Conservation (phyloP, 2,329 filamentous ascomycete genomes). For the Paecilomyces variotii region DNA sequence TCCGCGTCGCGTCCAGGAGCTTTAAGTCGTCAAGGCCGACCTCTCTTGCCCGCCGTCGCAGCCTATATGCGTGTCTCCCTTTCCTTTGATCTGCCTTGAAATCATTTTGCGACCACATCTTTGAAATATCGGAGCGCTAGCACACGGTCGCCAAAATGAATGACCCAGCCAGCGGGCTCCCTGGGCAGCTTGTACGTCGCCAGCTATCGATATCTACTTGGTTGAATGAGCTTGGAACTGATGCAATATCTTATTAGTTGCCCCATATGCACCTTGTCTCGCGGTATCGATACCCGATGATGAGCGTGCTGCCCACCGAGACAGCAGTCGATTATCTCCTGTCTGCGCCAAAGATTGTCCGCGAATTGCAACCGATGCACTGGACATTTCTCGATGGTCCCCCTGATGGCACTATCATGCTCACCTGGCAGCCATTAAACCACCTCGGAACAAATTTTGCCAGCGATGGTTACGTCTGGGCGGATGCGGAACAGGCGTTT, state of each 20-base stretch:
- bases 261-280: conserved; percentile 87
- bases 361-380: conserved; percentile 76
- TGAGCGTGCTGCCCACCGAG: conserved; percentile 61
- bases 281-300: conserved; percentile 67
- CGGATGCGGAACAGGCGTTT: conserved; percentile 68
- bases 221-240: conserved; percentile 3
- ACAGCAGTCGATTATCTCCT: conserved; percentile 79
- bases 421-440: conserved; percentile 80
- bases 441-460: conserved; percentile 66
- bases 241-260: conserved; percentile 46
- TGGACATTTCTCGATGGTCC: conserved; percentile 88
- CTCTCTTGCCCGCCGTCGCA: not conserved
- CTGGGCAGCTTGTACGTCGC: conserved; percentile 36
- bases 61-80: conserved; percentile 7
- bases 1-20: conserved; percentile 29
- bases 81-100: not conserved
- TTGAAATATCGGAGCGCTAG: conserved; percentile 5
- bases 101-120: not conserved
- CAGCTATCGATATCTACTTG: conserved; percentile 3
- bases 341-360: conserved; percentile 74
- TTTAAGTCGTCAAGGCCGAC: conserved; percentile 8
- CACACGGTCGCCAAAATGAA: conserved; percentile 30
- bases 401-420: conserved; percentile 68
- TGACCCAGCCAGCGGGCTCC: conserved; percentile 39
- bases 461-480: conserved; percentile 90